phyloP scores from a whole-genome alignment of 768 basidiomycete genomes.

The Boletus edulis region DNA sequence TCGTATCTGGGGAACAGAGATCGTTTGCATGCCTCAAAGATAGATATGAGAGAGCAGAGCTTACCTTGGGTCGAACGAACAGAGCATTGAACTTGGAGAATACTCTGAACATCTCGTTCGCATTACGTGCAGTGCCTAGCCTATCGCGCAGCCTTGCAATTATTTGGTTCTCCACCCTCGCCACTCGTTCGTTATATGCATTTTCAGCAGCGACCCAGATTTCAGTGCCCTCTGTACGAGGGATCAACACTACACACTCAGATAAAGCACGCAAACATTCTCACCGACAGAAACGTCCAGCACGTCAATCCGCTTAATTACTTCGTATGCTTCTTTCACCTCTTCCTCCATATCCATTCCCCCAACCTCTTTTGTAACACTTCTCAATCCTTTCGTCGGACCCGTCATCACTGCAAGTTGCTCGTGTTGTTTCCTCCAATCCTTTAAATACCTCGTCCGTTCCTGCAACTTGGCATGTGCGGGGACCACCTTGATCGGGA shows the following conservation, averaged over 20 bases:
- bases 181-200: constrained; percentile 96
- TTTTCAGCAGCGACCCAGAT: constrained; percentile 98
- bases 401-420: constrained; percentile 97
- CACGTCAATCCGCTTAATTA: constrained; percentile 95
- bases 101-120: constrained; percentile 99
- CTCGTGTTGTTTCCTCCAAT: constrained; percentile 96
- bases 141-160: constrained; percentile 90
- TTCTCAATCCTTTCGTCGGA: constrained; percentile 81
- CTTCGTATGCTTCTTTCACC: constrained; percentile 93
- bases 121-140: constrained; percentile 92
- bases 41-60: constrained; percentile 3
- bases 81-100: constrained; percentile 98
- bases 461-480: constrained; percentile 93
- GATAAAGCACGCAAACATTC: constrained; percentile 16
- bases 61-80: constrained; percentile 92
- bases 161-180: constrained; percentile 97
- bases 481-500: constrained; percentile 91
- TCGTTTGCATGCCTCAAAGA: neutral
- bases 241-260: neutral
- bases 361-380: constrained; percentile 71
- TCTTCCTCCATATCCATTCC: constrained; percentile 99
- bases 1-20: constrained; percentile 59
- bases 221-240: constrained; percentile 80
- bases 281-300: constrained; percentile 89
- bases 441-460: constrained; percentile 77